Conservation (phyloP, 108 stramenopile species). For the Cyclotella atomus region DNA sequence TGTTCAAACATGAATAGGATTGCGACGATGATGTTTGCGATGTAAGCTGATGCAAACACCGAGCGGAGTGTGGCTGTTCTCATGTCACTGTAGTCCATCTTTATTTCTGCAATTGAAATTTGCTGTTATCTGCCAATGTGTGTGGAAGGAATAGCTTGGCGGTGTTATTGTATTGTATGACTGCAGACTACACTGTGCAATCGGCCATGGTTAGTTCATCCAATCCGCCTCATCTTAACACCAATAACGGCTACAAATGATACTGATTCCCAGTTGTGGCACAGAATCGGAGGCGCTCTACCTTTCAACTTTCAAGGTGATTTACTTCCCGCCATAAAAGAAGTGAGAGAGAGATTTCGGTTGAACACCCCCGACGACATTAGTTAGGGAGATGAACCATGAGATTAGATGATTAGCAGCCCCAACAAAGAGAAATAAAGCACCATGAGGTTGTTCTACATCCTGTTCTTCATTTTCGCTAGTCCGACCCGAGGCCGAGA, state of each 20-base stretch:
- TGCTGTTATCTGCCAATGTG: not conserved
- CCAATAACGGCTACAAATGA: not conserved
- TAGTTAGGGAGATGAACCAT: too few species aligned
- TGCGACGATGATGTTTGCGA: conserved; percentile 17
- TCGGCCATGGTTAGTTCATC: too few species aligned
- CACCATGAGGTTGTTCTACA: not conserved
- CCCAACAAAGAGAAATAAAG: too few species aligned
- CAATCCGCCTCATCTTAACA: too few species aligned
- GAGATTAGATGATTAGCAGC: too few species aligned
- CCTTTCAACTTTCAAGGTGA: too few species aligned
- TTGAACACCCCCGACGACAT: too few species aligned
- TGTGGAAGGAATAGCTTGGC: not conserved
- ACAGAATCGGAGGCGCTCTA: too few species aligned
- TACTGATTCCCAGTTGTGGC: not conserved
- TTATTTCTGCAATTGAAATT: not conserved
- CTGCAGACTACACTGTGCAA: too few species aligned
- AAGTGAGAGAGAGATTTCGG: too few species aligned
- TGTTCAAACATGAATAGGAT: conserved; percentile 16
- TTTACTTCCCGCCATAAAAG: too few species aligned
- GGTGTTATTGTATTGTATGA: not conserved
- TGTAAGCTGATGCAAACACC: conserved; percentile 33
- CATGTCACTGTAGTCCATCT: conserved; percentile 33
- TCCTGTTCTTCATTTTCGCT: not conserved
- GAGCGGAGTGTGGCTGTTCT: conserved; percentile 40
- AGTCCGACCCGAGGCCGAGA: conserved; percentile 35